phyloP scores from a whole-genome alignment of 805 yeast species.

The Candida jianshihensis region DNA sequence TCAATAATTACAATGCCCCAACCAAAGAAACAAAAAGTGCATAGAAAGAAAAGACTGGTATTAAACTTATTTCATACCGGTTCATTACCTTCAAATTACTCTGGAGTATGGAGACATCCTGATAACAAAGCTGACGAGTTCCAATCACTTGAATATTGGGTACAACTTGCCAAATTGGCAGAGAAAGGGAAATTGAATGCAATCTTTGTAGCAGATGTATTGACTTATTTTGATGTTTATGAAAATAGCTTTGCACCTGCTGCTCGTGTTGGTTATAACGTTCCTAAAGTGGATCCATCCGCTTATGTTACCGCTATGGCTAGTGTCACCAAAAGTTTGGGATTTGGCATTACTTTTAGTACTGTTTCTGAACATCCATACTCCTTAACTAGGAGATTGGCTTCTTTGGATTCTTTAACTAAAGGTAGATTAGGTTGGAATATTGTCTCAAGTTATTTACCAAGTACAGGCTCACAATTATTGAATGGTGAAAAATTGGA shows the following conservation, averaged over 20 bases:
- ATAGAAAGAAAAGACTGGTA: background rate
- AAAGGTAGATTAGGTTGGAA: constrained; percentile 38
- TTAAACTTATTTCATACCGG: background rate
- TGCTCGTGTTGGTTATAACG: constrained; percentile 22
- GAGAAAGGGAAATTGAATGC: constrained; percentile 31
- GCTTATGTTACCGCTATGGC: constrained; percentile 32
- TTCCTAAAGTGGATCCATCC: constrained; percentile 32
- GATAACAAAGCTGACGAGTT: background rate
- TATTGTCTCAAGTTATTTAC: constrained; percentile 32
- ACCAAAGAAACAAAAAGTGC: background rate
- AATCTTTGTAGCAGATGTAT: constrained; percentile 30
- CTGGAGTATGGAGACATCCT: constrained; percentile 4
- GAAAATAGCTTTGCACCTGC: constrained; percentile 29
- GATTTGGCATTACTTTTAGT: constrained; percentile 32
- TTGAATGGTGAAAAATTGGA: constrained; percentile 28
- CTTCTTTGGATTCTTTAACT: constrained; percentile 34
- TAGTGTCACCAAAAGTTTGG: constrained; percentile 27
- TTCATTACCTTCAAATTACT: background rate
- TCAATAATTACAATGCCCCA: no score
- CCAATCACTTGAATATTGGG: constrained; percentile 11
- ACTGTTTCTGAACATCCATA: constrained; percentile 35
- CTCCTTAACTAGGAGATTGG: constrained; percentile 30
- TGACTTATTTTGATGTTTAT: constrained; percentile 31
- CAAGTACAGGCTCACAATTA: constrained; percentile 30
- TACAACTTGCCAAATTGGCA: constrained; percentile 25